Evolutionary conservation across 768 basidiomycete species (phyloP).

Genomic region (Sporobolomyces phaffii): DNA sequence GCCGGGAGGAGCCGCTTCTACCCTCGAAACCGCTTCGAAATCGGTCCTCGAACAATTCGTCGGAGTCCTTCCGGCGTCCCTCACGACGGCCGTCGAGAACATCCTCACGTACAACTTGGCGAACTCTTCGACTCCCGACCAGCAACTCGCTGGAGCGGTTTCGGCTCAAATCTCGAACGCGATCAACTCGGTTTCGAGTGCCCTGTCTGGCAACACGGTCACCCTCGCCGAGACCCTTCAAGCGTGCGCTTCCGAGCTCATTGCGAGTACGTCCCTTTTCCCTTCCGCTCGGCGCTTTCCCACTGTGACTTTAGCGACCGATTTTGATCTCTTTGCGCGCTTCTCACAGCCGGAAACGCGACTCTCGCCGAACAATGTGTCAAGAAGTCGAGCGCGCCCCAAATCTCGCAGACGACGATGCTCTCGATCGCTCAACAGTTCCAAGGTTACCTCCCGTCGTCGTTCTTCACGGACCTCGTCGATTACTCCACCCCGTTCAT

Average conservation of each 20-base stretch:
- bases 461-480: slow-evolving; percentile 41
- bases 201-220: slow-evolving; percentile 39
- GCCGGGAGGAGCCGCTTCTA: slow-evolving; percentile 29
- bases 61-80: slow-evolving; percentile 37
- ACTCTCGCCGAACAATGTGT: slow-evolving; percentile 38
- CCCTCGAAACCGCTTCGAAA: slow-evolving; percentile 38
- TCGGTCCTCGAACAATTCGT: slow-evolving; percentile 38
- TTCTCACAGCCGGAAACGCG: slow-evolving; percentile 32
- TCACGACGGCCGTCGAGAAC: slow-evolving; percentile 36
- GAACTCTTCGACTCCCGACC: neutral
- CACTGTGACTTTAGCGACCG: too few relatives aligned
- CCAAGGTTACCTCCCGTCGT: slow-evolving; percentile 39
- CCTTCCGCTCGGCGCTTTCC: too few relatives aligned
- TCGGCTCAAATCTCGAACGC: slow-evolving; percentile 34
- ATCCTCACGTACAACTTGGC: slow-evolving; percentile 34
- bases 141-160: slow-evolving; percentile 25
- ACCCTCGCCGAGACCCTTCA: slow-evolving; percentile 38
- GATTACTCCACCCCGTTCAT: slow-evolving; percentile 25
- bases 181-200: slow-evolving; percentile 32
- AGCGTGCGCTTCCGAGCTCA: slow-evolving; percentile 35
- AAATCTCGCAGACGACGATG: slow-evolving; percentile 21
- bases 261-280: slow-evolving; percentile 15
- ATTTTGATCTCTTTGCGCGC: neutral
- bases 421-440: slow-evolving; percentile 26
- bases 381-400: slow-evolving; percentile 20